A percentile compares a stretch with the other conserved stretches of the same genome.
Conservation (phyloP, 2,329 filamentous ascomycete species). For the Aureobasidium sp. region DNA sequence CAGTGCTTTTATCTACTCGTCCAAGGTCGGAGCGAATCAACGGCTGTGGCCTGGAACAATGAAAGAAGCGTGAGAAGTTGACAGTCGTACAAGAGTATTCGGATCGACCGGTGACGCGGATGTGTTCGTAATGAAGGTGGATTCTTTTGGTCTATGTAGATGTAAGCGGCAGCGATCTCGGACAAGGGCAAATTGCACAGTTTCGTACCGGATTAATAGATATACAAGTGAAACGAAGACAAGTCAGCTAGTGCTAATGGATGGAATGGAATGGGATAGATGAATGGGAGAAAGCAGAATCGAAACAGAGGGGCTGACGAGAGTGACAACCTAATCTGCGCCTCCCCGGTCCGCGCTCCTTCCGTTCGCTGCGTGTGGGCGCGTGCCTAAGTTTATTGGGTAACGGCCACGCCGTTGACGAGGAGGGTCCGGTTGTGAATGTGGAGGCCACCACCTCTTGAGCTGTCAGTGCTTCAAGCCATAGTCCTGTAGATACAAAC, state of each 20-base stretch:
- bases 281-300: not conserved
- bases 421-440: not conserved
- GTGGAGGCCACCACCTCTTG: not conserved
- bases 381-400: constrained; percentile 3
- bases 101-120: not conserved
- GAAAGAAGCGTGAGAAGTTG: not conserved
- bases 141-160: not conserved
- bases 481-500: not conserved
- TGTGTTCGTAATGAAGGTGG: constrained; percentile 1
- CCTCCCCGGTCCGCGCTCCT: not conserved
- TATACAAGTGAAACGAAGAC: constrained; percentile 1
- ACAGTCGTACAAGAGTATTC: not conserved
- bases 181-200: not conserved
- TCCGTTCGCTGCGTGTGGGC: not conserved
- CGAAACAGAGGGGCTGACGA: constrained; percentile 7
- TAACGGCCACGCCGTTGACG: not conserved
- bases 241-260: not conserved
- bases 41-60: not conserved
- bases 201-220: not conserved
- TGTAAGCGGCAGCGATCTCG: not conserved
- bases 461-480: not conserved
- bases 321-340: not conserved
- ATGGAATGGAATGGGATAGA: not conserved
- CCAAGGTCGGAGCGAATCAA: not conserved
- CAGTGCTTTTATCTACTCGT: not conserved